Evolutionary conservation across 371 early-diverging fungal species (phyloP).

Genomic region (Zopfochytrium polystomum): DNA sequence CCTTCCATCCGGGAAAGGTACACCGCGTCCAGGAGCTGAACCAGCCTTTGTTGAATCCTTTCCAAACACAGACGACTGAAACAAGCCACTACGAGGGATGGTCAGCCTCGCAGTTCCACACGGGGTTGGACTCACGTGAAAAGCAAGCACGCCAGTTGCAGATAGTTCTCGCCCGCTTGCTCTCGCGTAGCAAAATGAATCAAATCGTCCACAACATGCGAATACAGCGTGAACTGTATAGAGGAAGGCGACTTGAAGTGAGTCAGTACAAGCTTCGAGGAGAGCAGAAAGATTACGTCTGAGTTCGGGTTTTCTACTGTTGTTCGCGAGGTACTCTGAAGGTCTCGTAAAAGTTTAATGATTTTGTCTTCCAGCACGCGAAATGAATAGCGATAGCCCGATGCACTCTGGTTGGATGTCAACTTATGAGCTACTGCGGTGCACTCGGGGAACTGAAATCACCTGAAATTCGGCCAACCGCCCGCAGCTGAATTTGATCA

Average conservation of each 20-base stretch:
- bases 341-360: constrained; percentile 54
- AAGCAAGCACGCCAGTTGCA: constrained; percentile 60
- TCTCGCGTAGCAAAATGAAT: constrained; percentile 66
- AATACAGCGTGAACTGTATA: constrained; percentile 37
- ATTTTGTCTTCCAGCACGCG: constrained; percentile 58
- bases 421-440: constrained; percentile 3
- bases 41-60: not conserved
- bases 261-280: not conserved
- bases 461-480: constrained; percentile 61
- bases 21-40: not conserved
- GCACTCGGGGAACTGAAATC: constrained; percentile 3
- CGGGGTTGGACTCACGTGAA: constrained; percentile 41
- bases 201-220: constrained; percentile 67
- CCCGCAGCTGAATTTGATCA: constrained; percentile 61
- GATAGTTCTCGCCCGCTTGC: constrained; percentile 59
- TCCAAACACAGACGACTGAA: not conserved
- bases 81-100: not conserved
- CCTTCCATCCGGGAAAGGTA: not conserved
- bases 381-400: constrained; percentile 57
- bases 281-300: too few relatives aligned
- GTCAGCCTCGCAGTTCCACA: not conserved
- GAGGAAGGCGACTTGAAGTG: not conserved
- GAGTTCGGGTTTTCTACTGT: constrained; percentile 5
- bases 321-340: constrained; percentile 25
- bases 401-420: constrained; percentile 43